Evolutionary conservation across 805 yeast genomes (phyloP), one percentile per base, ranked within the genome.

Genomic region (Saturnispora halmiae): DNA sequence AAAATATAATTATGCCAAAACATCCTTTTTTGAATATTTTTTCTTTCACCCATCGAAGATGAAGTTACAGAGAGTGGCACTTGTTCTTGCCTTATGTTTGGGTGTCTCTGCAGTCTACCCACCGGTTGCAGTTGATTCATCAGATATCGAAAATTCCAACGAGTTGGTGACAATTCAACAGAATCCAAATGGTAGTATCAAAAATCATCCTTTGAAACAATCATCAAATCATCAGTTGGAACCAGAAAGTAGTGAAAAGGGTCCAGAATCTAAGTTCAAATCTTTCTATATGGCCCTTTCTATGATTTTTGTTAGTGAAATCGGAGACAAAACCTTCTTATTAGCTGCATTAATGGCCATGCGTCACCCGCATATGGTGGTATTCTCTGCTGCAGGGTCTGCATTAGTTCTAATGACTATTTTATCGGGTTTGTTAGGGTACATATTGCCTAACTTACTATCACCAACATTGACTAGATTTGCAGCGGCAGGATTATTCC

Each of bases 311-410:
- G 83, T 87, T n/a, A 83, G 95, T 22, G 99, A 92, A 61, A 81
- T 92, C 44, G 98, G 98, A 45, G 99, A 92, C 61, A 92, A 92
- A 65, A 92, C 99, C 0, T 92, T 92, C 58, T 71, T 92, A 49
- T 86, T 92, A 52, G 96, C 98, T 27, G 97, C 96, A 2, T 69
- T 92, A 49, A 88, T 92, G 96, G 95, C 97, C 24, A 92, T 92
- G 97, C 83, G 85, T 57, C 80, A 87, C 61, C 75, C 88, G 15
- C 73, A 94, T 53, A 53, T 73, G 54, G 69, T 85, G 35, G 97
- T 92, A n/a, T 90, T 92, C 58, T 68, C 85, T 7, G 79, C 96
- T 13, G 92, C 95, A 3, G 85, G 86, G 49, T 59, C 82, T 11
- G 86, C 97, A 2, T 70, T 92, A 53, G 84, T 77, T 3, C 60